Percentiles rank a stretch among this genome's conserved stretches.
Evolutionary conservation across 208 protist genomes (phyloP).

Genomic region (Crithidia sp.): DNA sequence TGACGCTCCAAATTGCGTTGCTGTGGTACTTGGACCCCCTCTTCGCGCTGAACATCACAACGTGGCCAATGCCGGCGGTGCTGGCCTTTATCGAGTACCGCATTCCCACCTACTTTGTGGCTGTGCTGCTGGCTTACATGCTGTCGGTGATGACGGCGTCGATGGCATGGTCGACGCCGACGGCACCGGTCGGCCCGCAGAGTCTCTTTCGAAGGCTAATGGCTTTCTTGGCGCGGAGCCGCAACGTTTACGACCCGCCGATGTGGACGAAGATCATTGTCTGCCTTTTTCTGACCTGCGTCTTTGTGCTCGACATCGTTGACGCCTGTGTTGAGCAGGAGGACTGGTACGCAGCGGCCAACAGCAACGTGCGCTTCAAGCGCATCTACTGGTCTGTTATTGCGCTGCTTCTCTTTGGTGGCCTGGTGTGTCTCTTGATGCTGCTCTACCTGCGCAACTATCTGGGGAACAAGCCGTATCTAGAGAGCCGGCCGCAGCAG

Average conservation of each 20-base stretch:
- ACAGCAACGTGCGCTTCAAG: constrained; percentile 2
- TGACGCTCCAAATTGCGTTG: constrained; percentile 64
- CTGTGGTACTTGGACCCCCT: constrained; percentile 86
- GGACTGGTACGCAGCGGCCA: constrained; percentile 27
- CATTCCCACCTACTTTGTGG: constrained; percentile 78
- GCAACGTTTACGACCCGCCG: constrained; percentile 77
- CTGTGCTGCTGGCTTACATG: constrained; percentile 77
- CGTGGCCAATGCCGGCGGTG: constrained; percentile 40
- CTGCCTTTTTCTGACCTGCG: constrained; percentile 45
- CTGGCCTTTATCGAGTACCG: constrained; percentile 83
- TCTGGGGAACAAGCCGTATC: constrained; percentile 82
- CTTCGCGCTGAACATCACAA: constrained; percentile 44
- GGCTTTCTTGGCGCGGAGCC: constrained; percentile 40
- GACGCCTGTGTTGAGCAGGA: constrained; percentile 31
- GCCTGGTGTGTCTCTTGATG: constrained; percentile 53
- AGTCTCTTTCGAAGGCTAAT: constrained; percentile 10
- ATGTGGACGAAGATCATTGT: constrained; percentile 74
- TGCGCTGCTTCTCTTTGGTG: constrained; percentile 51
- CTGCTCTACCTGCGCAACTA: constrained; percentile 70
- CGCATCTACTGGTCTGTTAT: constrained; percentile 42
- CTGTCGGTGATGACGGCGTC: constrained; percentile 86
- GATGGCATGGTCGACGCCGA: constrained; percentile 53
- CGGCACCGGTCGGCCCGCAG: neutral
- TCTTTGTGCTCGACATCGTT: constrained; percentile 62
- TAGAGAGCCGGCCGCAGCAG: constrained; percentile 85